Conservation (phyloP, 1,284 basidiomycete species). For the Pholiota adiposa region DNA sequence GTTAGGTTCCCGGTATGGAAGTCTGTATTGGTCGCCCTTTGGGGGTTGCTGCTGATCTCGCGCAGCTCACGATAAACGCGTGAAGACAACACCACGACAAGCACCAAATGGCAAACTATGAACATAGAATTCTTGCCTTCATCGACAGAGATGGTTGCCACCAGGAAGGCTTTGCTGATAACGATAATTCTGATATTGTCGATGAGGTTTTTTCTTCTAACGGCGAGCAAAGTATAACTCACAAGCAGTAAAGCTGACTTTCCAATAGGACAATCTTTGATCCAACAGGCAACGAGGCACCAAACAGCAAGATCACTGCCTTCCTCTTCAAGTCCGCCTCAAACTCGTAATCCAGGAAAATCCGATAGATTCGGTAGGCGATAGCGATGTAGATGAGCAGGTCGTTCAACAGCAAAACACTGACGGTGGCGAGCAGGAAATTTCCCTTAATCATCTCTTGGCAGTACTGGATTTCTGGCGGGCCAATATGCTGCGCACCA, state of each 20-base stretch:
- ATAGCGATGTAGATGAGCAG: constrained; percentile 19
- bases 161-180: constrained; percentile 7
- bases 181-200: constrained; percentile 1
- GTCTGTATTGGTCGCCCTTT: neutral
- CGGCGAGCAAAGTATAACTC: neutral
- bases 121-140: neutral
- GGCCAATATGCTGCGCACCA: constrained; percentile 1
- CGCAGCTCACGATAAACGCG: constrained; percentile 13
- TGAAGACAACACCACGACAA: neutral
- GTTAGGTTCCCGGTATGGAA: constrained; percentile 12
- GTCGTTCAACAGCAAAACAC: constrained; percentile 16
- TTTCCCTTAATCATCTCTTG: constrained; percentile 2
- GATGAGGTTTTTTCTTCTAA: neutral
- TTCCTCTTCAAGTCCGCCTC: constrained; percentile 8
- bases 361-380: constrained; percentile 18
- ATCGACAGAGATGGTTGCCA: neutral
- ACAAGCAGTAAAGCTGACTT: constrained; percentile 15
- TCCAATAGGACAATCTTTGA: constrained; percentile 13
- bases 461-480: constrained; percentile 16
- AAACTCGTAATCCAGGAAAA: constrained; percentile 13
- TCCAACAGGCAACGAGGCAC: constrained; percentile 17
- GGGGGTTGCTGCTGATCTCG: neutral
- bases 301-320: constrained; percentile 12
- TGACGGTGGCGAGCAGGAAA: constrained; percentile 10
- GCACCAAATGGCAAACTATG: constrained; percentile 11